Evolutionary conservation across 169 alveolate species (phyloP).

Genomic region (Plasmodium chabaudi): DNA sequence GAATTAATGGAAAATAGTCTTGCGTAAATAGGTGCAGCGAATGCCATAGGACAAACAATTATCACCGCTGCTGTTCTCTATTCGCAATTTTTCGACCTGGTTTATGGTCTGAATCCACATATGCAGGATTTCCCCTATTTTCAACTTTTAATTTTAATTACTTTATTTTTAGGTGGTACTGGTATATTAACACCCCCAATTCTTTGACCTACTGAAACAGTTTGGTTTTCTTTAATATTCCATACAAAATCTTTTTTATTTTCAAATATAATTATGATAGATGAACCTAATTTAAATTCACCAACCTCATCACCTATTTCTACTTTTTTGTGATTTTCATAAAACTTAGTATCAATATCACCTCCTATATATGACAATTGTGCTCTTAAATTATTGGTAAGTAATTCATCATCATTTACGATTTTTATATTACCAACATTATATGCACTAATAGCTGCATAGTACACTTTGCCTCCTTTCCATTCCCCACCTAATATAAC

Average conservation of each 20-base stretch:
- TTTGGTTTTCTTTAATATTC: conserved; percentile 21
- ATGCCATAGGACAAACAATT: no score
- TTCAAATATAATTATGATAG: conserved; percentile 63
- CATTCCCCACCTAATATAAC: conserved; percentile 61
- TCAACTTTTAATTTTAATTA: background rate
- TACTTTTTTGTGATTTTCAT: conserved; percentile 14
- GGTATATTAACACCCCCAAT: conserved; percentile 10
- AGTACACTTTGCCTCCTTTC: conserved; percentile 62
- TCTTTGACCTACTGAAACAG: conserved; percentile 35
- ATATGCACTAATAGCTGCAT: conserved; percentile 66
- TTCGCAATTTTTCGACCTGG: background rate
- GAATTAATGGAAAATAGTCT: no score
- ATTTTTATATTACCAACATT: conserved; percentile 64
- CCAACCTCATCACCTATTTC: conserved; percentile 72
- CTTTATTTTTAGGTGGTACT: background rate
- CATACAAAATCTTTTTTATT: conserved; percentile 40
- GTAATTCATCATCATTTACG: conserved; percentile 37
- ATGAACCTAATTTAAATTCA: conserved; percentile 62
- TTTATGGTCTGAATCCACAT: background rate
- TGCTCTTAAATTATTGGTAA: conserved; percentile 45
- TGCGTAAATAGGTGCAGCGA: no score
- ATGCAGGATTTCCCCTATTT: background rate
- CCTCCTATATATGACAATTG: conserved; percentile 67
- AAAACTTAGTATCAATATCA: conserved; percentile 58
- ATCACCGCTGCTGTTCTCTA: no score